Base-by-base conservation (phyloP, 2,329 filamentous ascomycete species). In the Stachybotrys chartarum region DNA sequence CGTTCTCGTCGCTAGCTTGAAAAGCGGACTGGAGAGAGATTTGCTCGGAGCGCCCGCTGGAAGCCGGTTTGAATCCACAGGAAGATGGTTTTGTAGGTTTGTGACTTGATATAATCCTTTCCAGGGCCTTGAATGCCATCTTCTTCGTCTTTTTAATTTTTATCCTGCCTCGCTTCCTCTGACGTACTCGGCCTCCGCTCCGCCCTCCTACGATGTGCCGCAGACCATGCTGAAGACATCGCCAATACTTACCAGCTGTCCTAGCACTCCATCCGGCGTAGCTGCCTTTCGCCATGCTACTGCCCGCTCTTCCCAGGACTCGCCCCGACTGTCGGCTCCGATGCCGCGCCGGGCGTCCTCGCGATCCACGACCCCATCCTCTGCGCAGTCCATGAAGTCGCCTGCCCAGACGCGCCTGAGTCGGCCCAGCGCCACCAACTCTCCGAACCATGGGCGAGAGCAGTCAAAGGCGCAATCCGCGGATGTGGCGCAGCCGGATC, bases 151-250 rank as follows among this genome's bases (percentile, higher is more conserved):
- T 42, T 42, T 14, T 42, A 10, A 14, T 42, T 24, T 17, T 35
- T 31, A 51, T 51, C 53, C 55, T 48, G 52, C 47, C 46, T 50
- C 50, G 31, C 58, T 42, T 54, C 50, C 57, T 46, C 51, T 54
- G 51, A 17, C 54, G 39, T 11, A 44, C 11, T 45, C 55, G 51
- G 51, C 47, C 12, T 30, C 55, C 45, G 54, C 47, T 49, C 54
- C 44, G 48, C 50, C 60, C 66, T 63, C 67, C 64, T 68, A 79
- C 71, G 68, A 79, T 77, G 77, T 71, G 71, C 69, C 70, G 70
- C 71, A 70, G 73, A 81, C 71, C 75, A 83, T 83, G 80, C 77
- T 83, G 77, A 80, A 79, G 70, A 80, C 78, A 66, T 82, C 80
- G 65, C 79, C 79, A 58, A 72, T 78, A 61, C 71, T 78, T 65